A percentile compares a stretch with the other conserved stretches of the same genome.
phyloP scores from a whole-genome alignment of 345 rosid genomes.

The Syzygium oleosum region DNA sequence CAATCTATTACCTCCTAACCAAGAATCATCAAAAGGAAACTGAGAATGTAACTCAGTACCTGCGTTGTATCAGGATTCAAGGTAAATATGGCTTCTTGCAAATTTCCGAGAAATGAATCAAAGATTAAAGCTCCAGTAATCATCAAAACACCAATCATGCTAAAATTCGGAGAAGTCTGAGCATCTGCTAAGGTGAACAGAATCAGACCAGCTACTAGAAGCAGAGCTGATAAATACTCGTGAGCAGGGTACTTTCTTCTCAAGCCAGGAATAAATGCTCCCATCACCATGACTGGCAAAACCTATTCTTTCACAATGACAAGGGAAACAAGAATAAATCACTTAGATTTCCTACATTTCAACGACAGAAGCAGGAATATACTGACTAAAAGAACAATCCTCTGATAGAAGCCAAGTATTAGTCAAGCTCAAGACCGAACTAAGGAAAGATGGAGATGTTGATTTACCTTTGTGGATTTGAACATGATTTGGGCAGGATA shows the following conservation, averaged over 20 bases:
- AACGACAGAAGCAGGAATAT: neutral
- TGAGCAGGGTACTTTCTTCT: constrained; percentile 77
- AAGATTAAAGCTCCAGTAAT: constrained; percentile 77
- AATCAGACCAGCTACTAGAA: constrained; percentile 79
- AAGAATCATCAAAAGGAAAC: neutral
- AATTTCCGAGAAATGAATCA: constrained; percentile 84
- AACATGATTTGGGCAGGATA: constrained; percentile 95
- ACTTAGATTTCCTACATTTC: neutral
- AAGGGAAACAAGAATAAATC: neutral
- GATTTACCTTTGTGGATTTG: constrained; percentile 87
- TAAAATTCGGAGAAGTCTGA: constrained; percentile 83
- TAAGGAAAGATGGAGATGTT: neutral
- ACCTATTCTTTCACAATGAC: constrained; percentile 33
- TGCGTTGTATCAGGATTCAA: constrained; percentile 82
- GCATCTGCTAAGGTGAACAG: constrained; percentile 95
- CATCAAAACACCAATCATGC: constrained; percentile 77
- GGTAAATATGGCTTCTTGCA: constrained; percentile 89
- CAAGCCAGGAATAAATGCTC: constrained; percentile 89
- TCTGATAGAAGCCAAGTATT: neutral
- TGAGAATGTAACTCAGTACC: constrained; percentile 19
- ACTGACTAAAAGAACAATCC: neutral
- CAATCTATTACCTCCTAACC: neutral
- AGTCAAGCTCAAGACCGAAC: neutral
- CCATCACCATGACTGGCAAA: constrained; percentile 96
- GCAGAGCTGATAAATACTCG: constrained; percentile 75